Percentiles rank a stretch among this genome's conserved stretches.
These are phyloP conservation scores for Neurospora tetrasperma DNA, from an alignment of 495 filamentous ascomycete genomes.

Conservation along the genomic window DNA sequence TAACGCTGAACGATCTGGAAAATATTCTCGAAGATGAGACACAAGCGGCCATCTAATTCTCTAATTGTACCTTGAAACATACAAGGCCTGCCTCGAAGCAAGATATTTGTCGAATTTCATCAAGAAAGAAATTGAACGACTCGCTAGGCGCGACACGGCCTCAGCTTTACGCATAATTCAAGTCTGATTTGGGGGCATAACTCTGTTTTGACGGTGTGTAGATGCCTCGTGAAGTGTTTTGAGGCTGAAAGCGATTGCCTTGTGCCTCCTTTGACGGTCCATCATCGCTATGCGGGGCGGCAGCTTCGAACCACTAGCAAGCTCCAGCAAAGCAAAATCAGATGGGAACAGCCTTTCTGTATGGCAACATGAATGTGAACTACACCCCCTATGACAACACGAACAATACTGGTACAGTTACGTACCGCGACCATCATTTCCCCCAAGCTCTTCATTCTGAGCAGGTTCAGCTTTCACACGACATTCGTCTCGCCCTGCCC, in stretches of 20 bases:
- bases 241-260: neutral
- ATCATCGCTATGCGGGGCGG: neutral
- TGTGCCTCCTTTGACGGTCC: neutral
- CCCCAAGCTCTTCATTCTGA: neutral
- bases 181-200: neutral
- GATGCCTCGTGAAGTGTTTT: neutral
- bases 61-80: neutral
- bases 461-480: neutral
- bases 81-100: neutral
- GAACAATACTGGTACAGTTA: neutral
- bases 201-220: neutral
- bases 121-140: neutral
- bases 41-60: neutral
- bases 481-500: neutral
- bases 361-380: neutral
- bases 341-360: neutral
- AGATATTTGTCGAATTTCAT: neutral
- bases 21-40: neutral
- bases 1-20: neutral
- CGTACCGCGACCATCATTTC: neutral
- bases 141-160: neutral
- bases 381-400: neutral
- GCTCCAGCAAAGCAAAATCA: neutral
- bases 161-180: neutral
- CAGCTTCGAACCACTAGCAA: neutral